These are phyloP conservation scores for Tephrocybe sp. DNA, from an alignment of 768 basidiomycete species.

Conservation along the genomic window DNA sequence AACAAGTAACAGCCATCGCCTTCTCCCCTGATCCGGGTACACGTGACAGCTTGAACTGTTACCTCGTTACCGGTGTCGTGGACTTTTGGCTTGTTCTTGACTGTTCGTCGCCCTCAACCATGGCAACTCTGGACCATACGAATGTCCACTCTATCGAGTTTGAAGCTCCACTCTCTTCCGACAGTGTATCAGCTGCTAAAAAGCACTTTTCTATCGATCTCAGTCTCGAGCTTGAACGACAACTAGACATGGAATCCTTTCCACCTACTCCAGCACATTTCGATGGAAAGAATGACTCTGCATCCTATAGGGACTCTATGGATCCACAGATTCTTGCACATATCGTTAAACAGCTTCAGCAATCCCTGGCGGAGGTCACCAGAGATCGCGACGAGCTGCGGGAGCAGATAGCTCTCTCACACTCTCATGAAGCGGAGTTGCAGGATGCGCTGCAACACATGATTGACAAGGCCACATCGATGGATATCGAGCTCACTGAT, in stretches of 20 bases:
- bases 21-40: no score
- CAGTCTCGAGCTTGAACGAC: slow-evolving; percentile 75
- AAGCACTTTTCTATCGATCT: slow-evolving; percentile 71
- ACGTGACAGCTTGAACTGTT: neutral
- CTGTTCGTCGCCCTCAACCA: slow-evolving; percentile 11
- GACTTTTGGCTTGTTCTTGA: neutral
- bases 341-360: slow-evolving; percentile 71
- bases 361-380: slow-evolving; percentile 61
- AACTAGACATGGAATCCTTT: slow-evolving; percentile 65
- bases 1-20: no score
- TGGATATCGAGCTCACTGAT: slow-evolving; percentile 57
- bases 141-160: slow-evolving; percentile 37
- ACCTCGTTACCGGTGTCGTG: neutral
- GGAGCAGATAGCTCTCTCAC: slow-evolving; percentile 47
- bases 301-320: slow-evolving; percentile 43
- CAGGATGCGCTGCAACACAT: slow-evolving; percentile 64
- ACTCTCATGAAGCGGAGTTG: slow-evolving; percentile 56
- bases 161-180: slow-evolving; percentile 34
- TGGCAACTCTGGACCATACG: slow-evolving; percentile 28
- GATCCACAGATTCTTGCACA: slow-evolving; percentile 78
- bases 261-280: slow-evolving; percentile 44
- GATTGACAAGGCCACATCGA: slow-evolving; percentile 60
- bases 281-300: slow-evolving; percentile 10
- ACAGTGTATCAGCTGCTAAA: slow-evolving; percentile 20
- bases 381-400: slow-evolving; percentile 73